Base-by-base conservation (phyloP, 225 moss, liverwort and hornwort genomes). In the Polytrichum formosum region DNA sequence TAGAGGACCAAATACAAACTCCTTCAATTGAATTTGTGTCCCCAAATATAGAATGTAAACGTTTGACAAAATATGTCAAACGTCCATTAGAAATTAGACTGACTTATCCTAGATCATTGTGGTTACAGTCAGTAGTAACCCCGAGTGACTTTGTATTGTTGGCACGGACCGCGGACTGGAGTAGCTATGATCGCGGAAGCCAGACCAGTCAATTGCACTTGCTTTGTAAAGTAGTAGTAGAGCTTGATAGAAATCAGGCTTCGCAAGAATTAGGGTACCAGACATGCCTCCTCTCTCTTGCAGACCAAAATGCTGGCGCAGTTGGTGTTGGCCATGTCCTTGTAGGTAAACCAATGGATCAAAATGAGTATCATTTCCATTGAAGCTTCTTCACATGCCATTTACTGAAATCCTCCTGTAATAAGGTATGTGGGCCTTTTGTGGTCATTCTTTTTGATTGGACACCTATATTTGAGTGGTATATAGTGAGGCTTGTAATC, bases 81-180 rank as follows among this genome's bases (percentile, higher is more conserved):
- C 4, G 4, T 2, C 58, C 37, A 30, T 64, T 37, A 54, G 81
- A 63, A 33, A 33, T 59, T 23, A 72, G 66, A 60, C 66, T 96
- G 62, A 75, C 72, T 20, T 97, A 93, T 60, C 96, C 96, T 28
- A 89, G 96, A 63, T 97, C 96, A 1, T 80, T 66, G 58, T 97
- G 96, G 96, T 74, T 97, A 25, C 77, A 83, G 22, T 68, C 81
- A 21, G 76, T 72, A 29, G 66, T 97, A 4, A 77, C 86, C 25
- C 79, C 68, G 53, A 83, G 71, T n/a, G 93, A 97, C 13, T 97
- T 87, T 70, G 74, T 87, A 64, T 66, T 86, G 9, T 67, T 97
- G 55, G 96, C 92, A 63, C 84, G 96, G 61, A 87, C 92, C 35
- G 92, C 92, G 0, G 96, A 97, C 70, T 97, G 96, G 96, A 97